Conservation (phyloP, 164 flowering plant species). For the Aristolochia contorta region DNA sequence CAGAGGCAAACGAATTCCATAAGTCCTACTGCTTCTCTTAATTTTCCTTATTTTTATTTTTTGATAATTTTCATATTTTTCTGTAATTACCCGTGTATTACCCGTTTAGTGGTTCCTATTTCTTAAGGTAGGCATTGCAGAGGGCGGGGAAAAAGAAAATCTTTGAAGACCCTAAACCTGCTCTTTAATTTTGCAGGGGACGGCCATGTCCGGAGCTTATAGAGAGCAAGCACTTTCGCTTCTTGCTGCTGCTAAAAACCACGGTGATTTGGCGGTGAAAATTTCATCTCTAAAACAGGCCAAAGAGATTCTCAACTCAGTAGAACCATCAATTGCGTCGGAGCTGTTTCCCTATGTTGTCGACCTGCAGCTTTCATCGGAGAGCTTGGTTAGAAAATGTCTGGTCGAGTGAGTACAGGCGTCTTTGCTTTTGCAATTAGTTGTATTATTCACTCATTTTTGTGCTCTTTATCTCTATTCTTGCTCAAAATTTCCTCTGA, state of each 20-base stretch:
- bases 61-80: no score
- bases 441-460: conserved; percentile 12
- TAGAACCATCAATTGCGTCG: conserved; percentile 42
- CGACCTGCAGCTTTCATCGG: conserved; percentile 63
- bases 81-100: no score
- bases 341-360: conserved; percentile 62
- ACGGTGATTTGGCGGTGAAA: conserved; percentile 78
- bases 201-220: conserved; percentile 31
- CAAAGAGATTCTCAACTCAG: conserved; percentile 45
- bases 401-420: conserved; percentile 57
- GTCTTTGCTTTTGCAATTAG: neutral
- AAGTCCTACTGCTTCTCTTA: no score
- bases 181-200: no score
- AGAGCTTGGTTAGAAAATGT: conserved; percentile 44
- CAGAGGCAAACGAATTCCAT: no score
- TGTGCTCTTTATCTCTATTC: neutral
- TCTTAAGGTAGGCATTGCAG: no score
- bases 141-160: no score
- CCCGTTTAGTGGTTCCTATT: no score
- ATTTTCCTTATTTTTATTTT: no score
- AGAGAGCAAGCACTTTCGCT: conserved; percentile 71
- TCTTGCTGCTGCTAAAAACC: conserved; percentile 73
- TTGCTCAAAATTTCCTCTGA: neutral
- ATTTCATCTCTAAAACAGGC: conserved; percentile 73
- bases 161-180: no score